Conservation (phyloP, 1,284 basidiomycete genomes). For the Sporisorium scitamineum region DNA sequence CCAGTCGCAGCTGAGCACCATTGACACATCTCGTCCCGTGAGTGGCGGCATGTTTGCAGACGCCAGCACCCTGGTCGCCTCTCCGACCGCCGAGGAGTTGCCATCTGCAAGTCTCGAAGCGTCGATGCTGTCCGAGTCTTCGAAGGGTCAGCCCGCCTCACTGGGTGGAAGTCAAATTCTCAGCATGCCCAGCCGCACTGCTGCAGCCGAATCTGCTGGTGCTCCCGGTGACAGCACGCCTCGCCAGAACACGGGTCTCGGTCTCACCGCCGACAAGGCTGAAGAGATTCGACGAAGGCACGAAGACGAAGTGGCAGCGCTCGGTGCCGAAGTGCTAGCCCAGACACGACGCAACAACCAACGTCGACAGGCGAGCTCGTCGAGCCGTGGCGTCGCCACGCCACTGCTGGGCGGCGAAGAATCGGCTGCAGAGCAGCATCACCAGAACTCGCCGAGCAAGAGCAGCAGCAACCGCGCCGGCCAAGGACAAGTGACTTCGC, state of each 20-base stretch:
- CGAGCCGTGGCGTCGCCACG: conserved; percentile 12
- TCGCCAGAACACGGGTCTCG: conserved; percentile 46
- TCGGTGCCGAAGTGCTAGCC: conserved; percentile 62
- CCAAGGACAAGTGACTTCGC: conserved; percentile 6
- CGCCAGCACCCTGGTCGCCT: conserved; percentile 7
- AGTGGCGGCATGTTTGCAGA: conserved; percentile 6
- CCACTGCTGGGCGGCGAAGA: conserved; percentile 21
- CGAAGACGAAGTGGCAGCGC: conserved; percentile 63
- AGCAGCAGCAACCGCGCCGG: conserved; percentile 9
- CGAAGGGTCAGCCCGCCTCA: conserved; percentile 7
- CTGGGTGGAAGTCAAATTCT: conserved; percentile 21
- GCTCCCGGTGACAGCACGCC: conserved; percentile 31
- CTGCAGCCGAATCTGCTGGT: conserved; percentile 10
- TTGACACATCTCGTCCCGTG: conserved; percentile 18
- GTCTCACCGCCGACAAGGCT: conserved; percentile 49
- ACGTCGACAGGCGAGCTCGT: conserved; percentile 33
- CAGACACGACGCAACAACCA: conserved; percentile 55
- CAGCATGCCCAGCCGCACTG: conserved; percentile 12
- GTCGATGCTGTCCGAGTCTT: conserved; percentile 25
- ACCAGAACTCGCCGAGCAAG: conserved; percentile 15
- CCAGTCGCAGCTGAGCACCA: conserved; percentile 11
- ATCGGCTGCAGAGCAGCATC: conserved; percentile 19
- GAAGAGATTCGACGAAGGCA: conserved; percentile 62
- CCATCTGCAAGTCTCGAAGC: conserved; percentile 15
- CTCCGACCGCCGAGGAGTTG: conserved; percentile 20